These are phyloP conservation scores for Orbilia ellipsospora DNA, from an alignment of 2,329 filamentous ascomycete genomes.

Conservation along the genomic window DNA sequence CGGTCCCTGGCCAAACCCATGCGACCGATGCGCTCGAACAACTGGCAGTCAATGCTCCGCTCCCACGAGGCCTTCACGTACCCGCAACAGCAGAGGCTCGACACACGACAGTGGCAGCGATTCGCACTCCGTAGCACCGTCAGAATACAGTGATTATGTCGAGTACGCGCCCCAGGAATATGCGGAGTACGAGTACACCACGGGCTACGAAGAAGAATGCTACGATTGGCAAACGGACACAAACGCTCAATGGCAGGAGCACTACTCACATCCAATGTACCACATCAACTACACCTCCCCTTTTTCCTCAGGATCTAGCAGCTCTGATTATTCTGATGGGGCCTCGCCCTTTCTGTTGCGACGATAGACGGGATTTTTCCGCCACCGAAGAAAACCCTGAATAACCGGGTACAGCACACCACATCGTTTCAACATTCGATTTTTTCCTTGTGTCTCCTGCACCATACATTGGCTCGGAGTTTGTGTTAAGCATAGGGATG, in stretches of 20 bases:
- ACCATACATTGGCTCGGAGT: slow-evolving; percentile 51
- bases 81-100: slow-evolving; percentile 47
- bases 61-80: slow-evolving; percentile 43
- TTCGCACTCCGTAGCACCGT: slow-evolving; percentile 39
- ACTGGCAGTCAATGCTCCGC: slow-evolving; percentile 49
- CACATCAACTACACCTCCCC: slow-evolving; percentile 47
- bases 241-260: slow-evolving; percentile 47
- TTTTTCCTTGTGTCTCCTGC: slow-evolving; percentile 44
- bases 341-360: slow-evolving; percentile 41
- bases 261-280: slow-evolving; percentile 52
- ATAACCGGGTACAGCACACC: slow-evolving; percentile 23
- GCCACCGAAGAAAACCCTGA: slow-evolving; percentile 20
- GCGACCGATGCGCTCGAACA: slow-evolving; percentile 52
- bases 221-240: slow-evolving; percentile 45
- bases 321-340: slow-evolving; percentile 51
- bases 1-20: slow-evolving; percentile 48
- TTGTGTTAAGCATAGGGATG: slow-evolving; percentile 32
- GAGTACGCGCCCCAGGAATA: slow-evolving; percentile 26
- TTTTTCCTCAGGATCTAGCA: slow-evolving; percentile 51
- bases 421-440: slow-evolving; percentile 22
- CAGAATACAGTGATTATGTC: slow-evolving; percentile 43
- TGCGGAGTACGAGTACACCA: slow-evolving; percentile 32
- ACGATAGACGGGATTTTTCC: slow-evolving; percentile 42
- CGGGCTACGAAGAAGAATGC: slow-evolving; percentile 50
- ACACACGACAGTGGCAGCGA: slow-evolving; percentile 52